Conservation (phyloP, 1,284 basidiomycete species). For the Ceratobasidium theobromae region DNA sequence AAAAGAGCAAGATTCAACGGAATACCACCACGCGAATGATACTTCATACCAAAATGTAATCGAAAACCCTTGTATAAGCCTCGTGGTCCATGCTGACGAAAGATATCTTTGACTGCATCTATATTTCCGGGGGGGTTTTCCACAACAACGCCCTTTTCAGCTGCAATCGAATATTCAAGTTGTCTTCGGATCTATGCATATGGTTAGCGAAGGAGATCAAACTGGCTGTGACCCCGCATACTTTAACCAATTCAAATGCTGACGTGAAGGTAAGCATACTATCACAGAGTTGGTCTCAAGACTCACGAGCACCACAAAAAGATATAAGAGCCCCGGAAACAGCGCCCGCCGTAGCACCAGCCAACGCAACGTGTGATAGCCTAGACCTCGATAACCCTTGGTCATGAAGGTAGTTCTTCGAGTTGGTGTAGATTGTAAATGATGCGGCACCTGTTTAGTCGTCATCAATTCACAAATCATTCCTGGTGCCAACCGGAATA, state of each 20-base stretch:
- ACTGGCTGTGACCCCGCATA: conserved; percentile 43
- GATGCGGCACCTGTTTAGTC: conserved; percentile 69
- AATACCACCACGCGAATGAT: background rate
- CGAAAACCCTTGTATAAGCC: conserved; percentile 84
- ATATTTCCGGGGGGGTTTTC: conserved; percentile 71
- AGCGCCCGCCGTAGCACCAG: conserved; percentile 77
- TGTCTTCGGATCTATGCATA: conserved; percentile 75
- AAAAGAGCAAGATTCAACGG: background rate
- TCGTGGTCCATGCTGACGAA: conserved; percentile 61
- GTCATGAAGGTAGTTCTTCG: conserved; percentile 77
- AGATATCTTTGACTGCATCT: conserved; percentile 53
- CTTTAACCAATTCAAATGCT: conserved; percentile 97
- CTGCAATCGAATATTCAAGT: conserved; percentile 90
- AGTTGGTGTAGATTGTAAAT: conserved; percentile 91
- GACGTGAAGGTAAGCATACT: conserved; percentile 28
- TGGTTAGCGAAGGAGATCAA: background rate
- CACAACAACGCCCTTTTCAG: conserved; percentile 66
- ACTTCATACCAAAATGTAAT: conserved; percentile 67
- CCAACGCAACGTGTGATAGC: conserved; percentile 68
- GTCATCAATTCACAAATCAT: conserved; percentile 33
- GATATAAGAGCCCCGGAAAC: conserved; percentile 82
- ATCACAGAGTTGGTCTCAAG: conserved; percentile 13
- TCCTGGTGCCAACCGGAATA: conserved; percentile 3
- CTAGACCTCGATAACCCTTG: conserved; percentile 59
- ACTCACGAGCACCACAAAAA: conserved; percentile 78